Evolutionary conservation across 495 filamentous ascomycete genomes (phyloP), one percentile per base, ranked within the genome.

Genomic region (Hypoxylon subgilvum): DNA sequence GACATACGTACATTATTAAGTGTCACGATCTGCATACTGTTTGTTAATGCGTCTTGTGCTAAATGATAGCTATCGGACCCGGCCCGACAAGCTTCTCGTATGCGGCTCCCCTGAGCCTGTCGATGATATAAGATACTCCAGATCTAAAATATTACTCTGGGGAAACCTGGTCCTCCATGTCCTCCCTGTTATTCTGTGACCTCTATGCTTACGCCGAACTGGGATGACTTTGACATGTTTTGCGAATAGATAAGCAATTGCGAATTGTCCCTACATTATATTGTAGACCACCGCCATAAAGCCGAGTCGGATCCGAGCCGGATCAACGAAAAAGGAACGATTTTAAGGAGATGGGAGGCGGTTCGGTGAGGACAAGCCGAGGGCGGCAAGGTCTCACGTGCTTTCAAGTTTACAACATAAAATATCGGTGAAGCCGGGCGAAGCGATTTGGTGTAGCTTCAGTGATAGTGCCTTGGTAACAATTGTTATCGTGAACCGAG

Each of bases 341-440:
- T 13, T 28, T 34, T 19, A 22, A 31, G 39, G 39, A 32, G 10
- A 17, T 27, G 3, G 8, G 23, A n/a, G n/a, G 12, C 31, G 7
- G 19, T 17, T 43, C 40, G 48, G 45, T 49, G 49, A 54, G 46
- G 34, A 40, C 36, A 31, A 53, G 32, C 47, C 41, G 48, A 58
- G 61, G 55, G 44, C 48, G 54, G 50, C 54, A 53, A 59, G 16
- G 38, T 34, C 54, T 58, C 54, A 64, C 61, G 54, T 64, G 54
- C 49, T 39, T 45, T 22, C 22, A 40, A 25, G 16, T 18, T 22
- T 22, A 44, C 41, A 27, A 27, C 3, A 27, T 27, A 40, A 35
- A 30, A 63, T 25, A 56, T 45, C 21, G 46, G 22, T 45, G 38
- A 55, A 45, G 50, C 21, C 50, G 52, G 21, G 41, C 50, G n/a